phyloP scores from a whole-genome alignment of 441 rosid genomes.

The Arabidopsis lyrata region DNA sequence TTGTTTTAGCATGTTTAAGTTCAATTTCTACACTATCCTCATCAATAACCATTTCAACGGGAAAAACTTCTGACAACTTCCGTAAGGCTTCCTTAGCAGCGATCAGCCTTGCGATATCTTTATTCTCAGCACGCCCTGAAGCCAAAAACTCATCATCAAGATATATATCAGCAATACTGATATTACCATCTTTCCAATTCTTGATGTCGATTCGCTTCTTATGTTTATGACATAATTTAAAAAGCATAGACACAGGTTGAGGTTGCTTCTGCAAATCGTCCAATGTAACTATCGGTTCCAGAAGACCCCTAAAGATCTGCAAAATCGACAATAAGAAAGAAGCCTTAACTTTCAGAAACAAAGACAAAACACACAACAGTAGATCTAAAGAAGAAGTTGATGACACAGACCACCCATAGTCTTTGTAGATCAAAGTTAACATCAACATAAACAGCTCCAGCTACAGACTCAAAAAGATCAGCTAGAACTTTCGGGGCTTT shows the following conservation, averaged over 20 bases:
- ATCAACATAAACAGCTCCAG: slow-evolving; percentile 78
- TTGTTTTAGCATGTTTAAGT: slow-evolving; percentile 67
- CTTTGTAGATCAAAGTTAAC: slow-evolving; percentile 59
- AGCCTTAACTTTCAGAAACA: slow-evolving; percentile 14
- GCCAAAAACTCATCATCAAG: slow-evolving; percentile 60
- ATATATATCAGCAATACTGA: slow-evolving; percentile 54
- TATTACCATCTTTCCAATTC: slow-evolving; percentile 45
- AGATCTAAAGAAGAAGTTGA: neutral
- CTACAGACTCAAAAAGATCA: slow-evolving; percentile 83
- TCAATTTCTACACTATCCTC: slow-evolving; percentile 50
- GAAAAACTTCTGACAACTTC: slow-evolving; percentile 47
- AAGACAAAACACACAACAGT: slow-evolving; percentile 6
- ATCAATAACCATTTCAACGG: slow-evolving; percentile 30
- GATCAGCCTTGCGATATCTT: slow-evolving; percentile 69
- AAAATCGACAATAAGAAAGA: slow-evolving; percentile 1
- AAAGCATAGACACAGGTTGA: slow-evolving; percentile 71
- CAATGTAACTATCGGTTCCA: slow-evolving; percentile 71
- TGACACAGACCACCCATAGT: slow-evolving; percentile 72
- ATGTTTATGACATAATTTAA: slow-evolving; percentile 68
- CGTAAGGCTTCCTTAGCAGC: slow-evolving; percentile 63
- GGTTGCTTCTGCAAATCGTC: slow-evolving; percentile 69
- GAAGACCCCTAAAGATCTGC: slow-evolving; percentile 67
- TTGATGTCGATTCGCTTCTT: slow-evolving; percentile 60
- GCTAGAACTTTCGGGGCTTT: slow-evolving; percentile 91
- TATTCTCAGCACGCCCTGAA: slow-evolving; percentile 63